A percentile compares a stretch with the other conserved stretches of the same genome.
These are phyloP conservation scores for Sistotremastrum suecicum DNA, from an alignment of 768 basidiomycete genomes.

Conservation along the genomic window DNA sequence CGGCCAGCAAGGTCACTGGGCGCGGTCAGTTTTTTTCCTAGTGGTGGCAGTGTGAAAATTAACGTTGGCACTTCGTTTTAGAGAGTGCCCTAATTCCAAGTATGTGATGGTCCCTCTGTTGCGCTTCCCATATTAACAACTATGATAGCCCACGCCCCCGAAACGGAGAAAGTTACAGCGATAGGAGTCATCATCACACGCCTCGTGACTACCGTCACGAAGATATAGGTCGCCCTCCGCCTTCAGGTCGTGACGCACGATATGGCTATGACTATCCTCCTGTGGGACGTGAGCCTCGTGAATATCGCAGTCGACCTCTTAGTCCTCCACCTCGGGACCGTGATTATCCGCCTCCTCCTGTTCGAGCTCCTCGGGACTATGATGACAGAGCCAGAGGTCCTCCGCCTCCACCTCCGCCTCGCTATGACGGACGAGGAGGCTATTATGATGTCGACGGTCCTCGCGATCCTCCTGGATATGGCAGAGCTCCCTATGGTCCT, in stretches of 20 bases:
- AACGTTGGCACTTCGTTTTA: conserved; percentile 14
- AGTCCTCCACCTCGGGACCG: conserved; percentile 41
- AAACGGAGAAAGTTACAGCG: conserved; percentile 5
- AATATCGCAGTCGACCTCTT: conserved; percentile 37
- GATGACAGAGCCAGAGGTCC: conserved; percentile 20
- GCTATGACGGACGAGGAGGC: conserved; percentile 30
- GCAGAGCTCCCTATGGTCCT: no score
- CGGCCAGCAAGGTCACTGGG: conserved; percentile 79
- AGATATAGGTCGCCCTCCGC: conserved; percentile 26
- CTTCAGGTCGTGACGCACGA: conserved; percentile 35
- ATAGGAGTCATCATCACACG: conserved; percentile 33
- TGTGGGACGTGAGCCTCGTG: conserved; percentile 26
- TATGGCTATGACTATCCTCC: conserved; percentile 41
- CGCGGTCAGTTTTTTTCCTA: conserved; percentile 37
- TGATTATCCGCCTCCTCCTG: conserved; percentile 37
- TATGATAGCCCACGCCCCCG: conserved; percentile 12
- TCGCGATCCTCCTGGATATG: no score
- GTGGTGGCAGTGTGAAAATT: conserved; percentile 1
- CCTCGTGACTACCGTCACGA: conserved; percentile 42
- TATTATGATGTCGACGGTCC: neutral
- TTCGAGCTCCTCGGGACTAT: conserved; percentile 40
- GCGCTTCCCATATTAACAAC: no score
- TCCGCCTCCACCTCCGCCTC: conserved; percentile 30
- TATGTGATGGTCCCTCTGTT: neutral
- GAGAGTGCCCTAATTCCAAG: conserved; percentile 51